phyloP scores from a whole-genome alignment of 108 stramenopile genomes.

The Cyclotella cryptica region DNA sequence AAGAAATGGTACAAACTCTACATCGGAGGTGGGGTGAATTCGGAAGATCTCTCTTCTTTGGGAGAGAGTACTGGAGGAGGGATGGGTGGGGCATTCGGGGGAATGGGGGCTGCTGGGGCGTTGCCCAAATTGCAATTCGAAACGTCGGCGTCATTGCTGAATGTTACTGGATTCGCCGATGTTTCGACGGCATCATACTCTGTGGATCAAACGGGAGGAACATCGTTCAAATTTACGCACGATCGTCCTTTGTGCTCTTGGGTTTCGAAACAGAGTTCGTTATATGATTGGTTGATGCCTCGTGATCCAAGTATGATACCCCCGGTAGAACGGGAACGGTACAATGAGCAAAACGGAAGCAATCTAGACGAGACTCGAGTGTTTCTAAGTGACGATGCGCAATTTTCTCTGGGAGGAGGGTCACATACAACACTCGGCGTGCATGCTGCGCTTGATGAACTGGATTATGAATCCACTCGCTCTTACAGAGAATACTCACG shows the following conservation, averaged over 20 bases:
- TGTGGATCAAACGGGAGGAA: slow-evolving; percentile 71
- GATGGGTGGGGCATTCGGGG: slow-evolving; percentile 1
- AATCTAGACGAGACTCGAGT: slow-evolving; percentile 12
- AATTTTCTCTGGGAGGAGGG: slow-evolving; percentile 28
- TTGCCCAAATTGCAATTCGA: slow-evolving; percentile 86
- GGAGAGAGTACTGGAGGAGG: slow-evolving; percentile 9
- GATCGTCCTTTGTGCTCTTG: slow-evolving; percentile 74
- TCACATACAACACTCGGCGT: slow-evolving; percentile 53
- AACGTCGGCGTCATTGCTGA: slow-evolving; percentile 64
- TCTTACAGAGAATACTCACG: slow-evolving; percentile 77
- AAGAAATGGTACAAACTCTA: slow-evolving; percentile 86
- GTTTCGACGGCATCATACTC: slow-evolving; percentile 65
- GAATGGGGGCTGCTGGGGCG: slow-evolving; percentile 8
- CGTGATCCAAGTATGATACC: slow-evolving; percentile 27
- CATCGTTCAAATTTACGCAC: slow-evolving; percentile 59
- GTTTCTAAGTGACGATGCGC: slow-evolving; percentile 29
- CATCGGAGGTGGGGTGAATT: slow-evolving; percentile 83
- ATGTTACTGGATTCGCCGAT: slow-evolving; percentile 76
- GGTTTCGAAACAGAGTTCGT: slow-evolving; percentile 37
- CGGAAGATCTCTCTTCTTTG: slow-evolving; percentile 63
- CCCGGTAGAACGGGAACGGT: not conserved
- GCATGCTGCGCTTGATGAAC: slow-evolving; percentile 61
- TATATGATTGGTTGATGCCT: slow-evolving; percentile 50
- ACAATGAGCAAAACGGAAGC: not conserved
- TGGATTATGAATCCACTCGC: slow-evolving; percentile 77